Evolutionary conservation across 2,329 filamentous ascomycete genomes (phyloP), one percentile per base, ranked within the genome.

Genomic region (Keithomyces neogunnii): DNA sequence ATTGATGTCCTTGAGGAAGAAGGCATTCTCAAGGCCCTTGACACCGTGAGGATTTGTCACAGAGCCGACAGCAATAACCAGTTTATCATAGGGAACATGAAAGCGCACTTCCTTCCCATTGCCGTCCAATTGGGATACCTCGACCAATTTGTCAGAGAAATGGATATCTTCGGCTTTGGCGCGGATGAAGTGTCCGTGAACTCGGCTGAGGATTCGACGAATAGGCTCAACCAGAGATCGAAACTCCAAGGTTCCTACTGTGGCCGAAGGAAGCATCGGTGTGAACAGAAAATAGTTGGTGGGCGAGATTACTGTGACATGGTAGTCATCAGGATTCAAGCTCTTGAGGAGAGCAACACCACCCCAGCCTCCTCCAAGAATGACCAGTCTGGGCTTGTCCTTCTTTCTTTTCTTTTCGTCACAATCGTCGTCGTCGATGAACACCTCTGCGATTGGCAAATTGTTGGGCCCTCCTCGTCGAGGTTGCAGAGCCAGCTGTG

Each of bases 241-340:
- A 62, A 97, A 74, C 64, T 96, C 92, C 33, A 99, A 75, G 0
- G 93, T 99, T 10, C 95, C 95, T 5, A 99, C 93, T 0, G 95
- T 99, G 6, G 93, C 95, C 35, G 90, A 96, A 2, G 93, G 93
- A 43, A 99, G 76, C 91, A 99, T 97, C 1, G 93, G 93, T 2
- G 93, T 99, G 69, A 99, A 99, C 33, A 99, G 73, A 71, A 99
- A 99, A 72, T 97, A 96, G 63, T 97, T 97, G 36, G 87, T 87
- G 0, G 93, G 92, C 10, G 90, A 95, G 43, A 99, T 86, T 39
- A 99, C 86, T 4, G 92, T 97, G 59, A 99, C 85, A 68, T 99
- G 91, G 65, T 96, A 99, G 60, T 96, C 89, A 10, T 91, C 89
- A 0, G 90, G 85, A 55, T 92, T 87, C 56, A 99, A 71, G 55